These are phyloP conservation scores for Eimeria brunetti DNA, from an alignment of 169 alveolate genomes.

Conservation along the genomic window DNA sequence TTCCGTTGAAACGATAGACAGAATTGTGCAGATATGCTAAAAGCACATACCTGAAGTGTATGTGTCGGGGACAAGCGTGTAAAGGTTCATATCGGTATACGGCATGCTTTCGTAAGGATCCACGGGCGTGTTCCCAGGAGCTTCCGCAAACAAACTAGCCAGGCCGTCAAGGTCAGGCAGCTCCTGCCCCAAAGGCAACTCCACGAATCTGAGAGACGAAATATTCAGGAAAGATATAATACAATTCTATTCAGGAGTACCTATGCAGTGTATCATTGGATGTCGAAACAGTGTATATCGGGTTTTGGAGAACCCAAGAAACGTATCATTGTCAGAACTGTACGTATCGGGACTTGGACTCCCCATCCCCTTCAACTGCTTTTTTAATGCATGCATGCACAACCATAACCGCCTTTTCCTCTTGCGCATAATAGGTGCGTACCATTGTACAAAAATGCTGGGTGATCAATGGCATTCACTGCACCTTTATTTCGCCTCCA, in stretches of 20 bases:
- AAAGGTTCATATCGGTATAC: slow-evolving; percentile 67
- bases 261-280: background rate
- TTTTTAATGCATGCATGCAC: background rate
- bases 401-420: background rate
- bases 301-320: background rate
- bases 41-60: slow-evolving; percentile 46
- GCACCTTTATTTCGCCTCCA: background rate
- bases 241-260: background rate
- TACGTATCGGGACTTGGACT: background rate
- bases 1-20: background rate
- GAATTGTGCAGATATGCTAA: background rate
- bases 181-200: slow-evolving; percentile 75
- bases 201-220: slow-evolving; percentile 48
- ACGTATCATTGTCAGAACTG: background rate
- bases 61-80: slow-evolving; percentile 69
- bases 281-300: no score
- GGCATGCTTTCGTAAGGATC: slow-evolving; percentile 57
- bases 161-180: slow-evolving; percentile 69
- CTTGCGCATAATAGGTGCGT: background rate
- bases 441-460: background rate
- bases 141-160: slow-evolving; percentile 53
- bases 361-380: background rate
- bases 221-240: background rate
- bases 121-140: slow-evolving; percentile 43
- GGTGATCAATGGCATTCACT: background rate